Evolutionary conservation across 352 stramenopile species (phyloP), one percentile per base, ranked within the genome.

Genomic region (Vaucheria bursata): DNA sequence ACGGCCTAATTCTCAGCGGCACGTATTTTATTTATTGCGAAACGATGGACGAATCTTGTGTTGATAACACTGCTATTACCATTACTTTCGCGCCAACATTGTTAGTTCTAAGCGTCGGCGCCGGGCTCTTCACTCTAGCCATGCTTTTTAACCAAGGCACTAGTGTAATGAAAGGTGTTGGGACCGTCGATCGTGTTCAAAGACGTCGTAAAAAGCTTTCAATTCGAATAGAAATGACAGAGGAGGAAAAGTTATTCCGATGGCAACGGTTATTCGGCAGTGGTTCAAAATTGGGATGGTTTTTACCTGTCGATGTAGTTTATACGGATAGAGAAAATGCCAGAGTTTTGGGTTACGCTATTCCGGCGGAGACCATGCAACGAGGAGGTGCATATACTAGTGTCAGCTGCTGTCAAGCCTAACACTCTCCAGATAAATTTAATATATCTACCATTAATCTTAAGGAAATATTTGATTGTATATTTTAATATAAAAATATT

Each of bases 1-100:
- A 98, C 84, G 90, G 92, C 49, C 84, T 98, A 45, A 85, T 86
- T 25, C 88, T 98, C 36, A 86, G 98, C 8, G 88, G 91, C 31
- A 89, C 90, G 49, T 89, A 92, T 65, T 97, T 91, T 71, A 40
- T 92, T 86, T 67, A 73, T 71, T 78, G 59, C 39, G 38, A 52
- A 12, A 3, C 36, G 18, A 33, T 39, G 32, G 36, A 75, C 7
- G 25, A 52, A 7, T 1, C 33, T 64, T n/a, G 6, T n/a, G 1
- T 88, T 70, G n/a, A 59, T 12, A 12, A 59, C 45, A 59, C 45
- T 25, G 12, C 45, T 25, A 59, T 25, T 12, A 59, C 45, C 12
- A 18, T 25, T 25, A 83, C 69, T 12, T 59, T 59, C 45, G 68
- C 33, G 32, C 75, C 50, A 45, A 18, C 87, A n/a, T 89, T 91